Percentiles rank a stretch among this genome's conserved stretches.
These are phyloP conservation scores for Clavaria fumosa DNA, from an alignment of 768 basidiomycete genomes.

Conservation along the genomic window DNA sequence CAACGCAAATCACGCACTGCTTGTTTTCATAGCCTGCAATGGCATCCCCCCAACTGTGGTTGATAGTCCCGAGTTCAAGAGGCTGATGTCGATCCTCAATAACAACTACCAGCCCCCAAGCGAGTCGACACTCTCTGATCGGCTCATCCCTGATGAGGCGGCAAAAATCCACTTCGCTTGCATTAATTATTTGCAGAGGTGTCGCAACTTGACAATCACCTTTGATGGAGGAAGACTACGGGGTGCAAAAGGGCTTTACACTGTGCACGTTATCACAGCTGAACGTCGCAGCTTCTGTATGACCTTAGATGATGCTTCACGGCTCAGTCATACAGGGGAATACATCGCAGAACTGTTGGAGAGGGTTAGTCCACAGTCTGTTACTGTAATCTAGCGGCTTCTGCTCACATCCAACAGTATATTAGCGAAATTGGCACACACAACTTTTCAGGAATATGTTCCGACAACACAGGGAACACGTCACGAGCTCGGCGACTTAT, in stretches of 20 bases:
- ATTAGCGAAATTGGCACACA: constrained; percentile 10
- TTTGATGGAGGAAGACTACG: constrained; percentile 9
- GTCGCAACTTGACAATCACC: constrained; percentile 5
- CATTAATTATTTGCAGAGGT: constrained; percentile 3
- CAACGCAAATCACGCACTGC: constrained; percentile 4
- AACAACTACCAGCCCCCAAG: constrained; percentile 2
- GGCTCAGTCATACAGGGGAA: constrained; percentile 7
- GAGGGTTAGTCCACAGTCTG: not conserved
- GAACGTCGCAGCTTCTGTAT: constrained; percentile 7
- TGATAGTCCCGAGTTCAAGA: constrained; percentile 7
- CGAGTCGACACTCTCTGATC: constrained; percentile 6
- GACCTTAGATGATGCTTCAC: constrained; percentile 6
- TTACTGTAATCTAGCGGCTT: no score
- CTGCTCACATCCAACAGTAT: constrained; percentile 8
- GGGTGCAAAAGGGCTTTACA: constrained; percentile 2
- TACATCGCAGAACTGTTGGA: constrained; percentile 2
- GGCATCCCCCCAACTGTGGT: constrained; percentile 8
- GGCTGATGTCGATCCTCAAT: constrained; percentile 4
- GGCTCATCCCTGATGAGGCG: constrained; percentile 7
- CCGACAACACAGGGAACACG: constrained; percentile 15
- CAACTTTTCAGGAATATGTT: constrained; percentile 10
- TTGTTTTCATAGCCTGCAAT: constrained; percentile 6
- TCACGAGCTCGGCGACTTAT: constrained; percentile 5
- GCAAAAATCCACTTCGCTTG: constrained; percentile 4
- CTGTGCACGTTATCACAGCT: constrained; percentile 5